These are phyloP conservation scores for Tetrastigma voinierianum DNA, from an alignment of 164 flowering plant genomes.

Conservation along the genomic window DNA sequence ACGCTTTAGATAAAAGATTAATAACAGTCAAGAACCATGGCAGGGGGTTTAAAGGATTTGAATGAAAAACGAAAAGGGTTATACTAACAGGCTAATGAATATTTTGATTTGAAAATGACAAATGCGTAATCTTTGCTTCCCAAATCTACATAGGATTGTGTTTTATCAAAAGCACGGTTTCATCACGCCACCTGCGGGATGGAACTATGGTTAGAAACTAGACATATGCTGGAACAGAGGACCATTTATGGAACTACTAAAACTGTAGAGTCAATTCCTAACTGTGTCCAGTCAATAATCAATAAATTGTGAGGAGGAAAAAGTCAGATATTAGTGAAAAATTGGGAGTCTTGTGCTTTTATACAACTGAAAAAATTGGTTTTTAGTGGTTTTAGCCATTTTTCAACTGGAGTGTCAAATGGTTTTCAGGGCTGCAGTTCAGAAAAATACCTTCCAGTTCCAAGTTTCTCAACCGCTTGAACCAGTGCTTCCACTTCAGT, in stretches of 20 bases:
- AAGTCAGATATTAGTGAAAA: too few species aligned
- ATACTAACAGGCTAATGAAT: neutral
- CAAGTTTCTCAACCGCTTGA: constrained; percentile 96
- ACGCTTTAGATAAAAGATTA: neutral
- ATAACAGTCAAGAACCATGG: neutral
- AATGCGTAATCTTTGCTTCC: constrained; percentile 33
- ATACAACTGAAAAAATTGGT: neutral
- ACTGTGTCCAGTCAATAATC: too few species aligned
- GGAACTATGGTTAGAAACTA: neutral
- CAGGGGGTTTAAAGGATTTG: neutral
- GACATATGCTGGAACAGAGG: neutral
- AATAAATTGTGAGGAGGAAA: too few species aligned
- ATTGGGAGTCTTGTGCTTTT: neutral
- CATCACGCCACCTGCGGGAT: constrained; percentile 79
- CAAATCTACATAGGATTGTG: constrained; percentile 63
- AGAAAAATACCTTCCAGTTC: constrained; percentile 84
- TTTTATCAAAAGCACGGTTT: constrained; percentile 61
- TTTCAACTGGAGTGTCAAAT: neutral
- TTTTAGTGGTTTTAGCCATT: neutral
- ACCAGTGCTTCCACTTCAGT: constrained; percentile 97
- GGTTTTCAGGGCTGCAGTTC: neutral
- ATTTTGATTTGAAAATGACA: neutral
- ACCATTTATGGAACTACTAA: neutral
- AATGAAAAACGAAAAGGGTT: neutral
- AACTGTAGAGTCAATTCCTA: too few species aligned